Evolutionary conservation across 2,329 filamentous ascomycete genomes (phyloP), one percentile per base, ranked within the genome.

Genomic region (Teratosphaeria pseudoeucalypti): DNA sequence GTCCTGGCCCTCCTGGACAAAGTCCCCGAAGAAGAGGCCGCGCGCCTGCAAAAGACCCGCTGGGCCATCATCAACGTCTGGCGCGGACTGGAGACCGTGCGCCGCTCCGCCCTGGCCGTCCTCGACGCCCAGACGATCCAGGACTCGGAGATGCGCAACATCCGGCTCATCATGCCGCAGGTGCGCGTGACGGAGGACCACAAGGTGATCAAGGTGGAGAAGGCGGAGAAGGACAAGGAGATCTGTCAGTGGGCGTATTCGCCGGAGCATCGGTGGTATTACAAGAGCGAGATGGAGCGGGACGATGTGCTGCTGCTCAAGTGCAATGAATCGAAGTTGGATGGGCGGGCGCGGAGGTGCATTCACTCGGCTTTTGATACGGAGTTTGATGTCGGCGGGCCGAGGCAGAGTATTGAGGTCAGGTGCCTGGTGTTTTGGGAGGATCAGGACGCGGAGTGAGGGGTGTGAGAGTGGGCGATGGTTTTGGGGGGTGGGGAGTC

Each of bases 321-420:
- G 57, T 52, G 47, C n/a, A 55, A 55, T 27, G 57, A 58, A 27
- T 58, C 57, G 12, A 58, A 49, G 32, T 9, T 23, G 19, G 52
- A 58, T 43, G 57, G 49, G 9, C 16, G 19, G 19, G 57, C 57
- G 6, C 39, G 57, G 34, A 26, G 57, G 12, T 19, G 26, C 14
- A 32, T 52, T 16, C 57, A 58, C 37, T 16, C 26, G 6, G 57
- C 57, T 14, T 58, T 58, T 26, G n/a, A 23, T 12, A 49, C n/a
- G 19, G 34, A 55, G 16, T 19, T 47, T 14, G 57, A 58, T 29
- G 12, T n/a, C 12, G 57, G 29, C 9, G 34, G 52, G 16, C 23
- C 57, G 12, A 43, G 57, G 37, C 34, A 59, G 6, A 59, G 63
- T 43, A 66, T 66, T n/a, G 64, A 66, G 57, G 63, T 66, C 34